phyloP scores from a whole-genome alignment of 1,139 yeast species.

The Protomyces lactucae-debilis region DNA sequence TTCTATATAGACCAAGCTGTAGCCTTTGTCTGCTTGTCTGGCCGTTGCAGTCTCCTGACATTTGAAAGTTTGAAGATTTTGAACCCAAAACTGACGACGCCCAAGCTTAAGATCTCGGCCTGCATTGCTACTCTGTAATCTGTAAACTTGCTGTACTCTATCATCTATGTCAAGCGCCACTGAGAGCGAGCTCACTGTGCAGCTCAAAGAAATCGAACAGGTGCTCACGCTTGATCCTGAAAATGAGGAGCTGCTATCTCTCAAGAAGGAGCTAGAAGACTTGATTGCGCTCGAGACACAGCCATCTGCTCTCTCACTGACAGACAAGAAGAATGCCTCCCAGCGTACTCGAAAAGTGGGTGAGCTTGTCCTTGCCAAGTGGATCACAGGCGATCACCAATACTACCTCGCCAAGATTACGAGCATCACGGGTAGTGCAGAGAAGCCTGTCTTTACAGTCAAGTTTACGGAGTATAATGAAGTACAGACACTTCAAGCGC shows the following conservation, averaged over 20 bases:
- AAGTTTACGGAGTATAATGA: slow-evolving; percentile 33
- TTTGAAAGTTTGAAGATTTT: too few relatives aligned
- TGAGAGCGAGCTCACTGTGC: slow-evolving; percentile 40
- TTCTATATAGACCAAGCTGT: too few relatives aligned
- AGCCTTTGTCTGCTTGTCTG: too few relatives aligned
- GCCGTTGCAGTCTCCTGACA: too few relatives aligned
- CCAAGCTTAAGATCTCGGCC: too few relatives aligned
- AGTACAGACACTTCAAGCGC: slow-evolving; percentile 36
- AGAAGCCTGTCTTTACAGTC: slow-evolving; percentile 37
- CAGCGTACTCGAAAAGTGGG: slow-evolving; percentile 33
- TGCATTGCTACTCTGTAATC: too few relatives aligned
- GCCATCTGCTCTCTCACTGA: neutral
- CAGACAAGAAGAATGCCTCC: neutral
- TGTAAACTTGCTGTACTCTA: neutral
- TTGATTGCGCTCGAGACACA: slow-evolving; percentile 33
- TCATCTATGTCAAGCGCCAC: slow-evolving; percentile 1
- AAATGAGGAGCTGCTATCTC: slow-evolving; percentile 37
- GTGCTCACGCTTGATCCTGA: slow-evolving; percentile 38
- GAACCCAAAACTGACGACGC: too few relatives aligned
- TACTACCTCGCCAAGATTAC: slow-evolving; percentile 37
- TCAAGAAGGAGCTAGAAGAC: slow-evolving; percentile 39
- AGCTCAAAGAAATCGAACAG: slow-evolving; percentile 39
- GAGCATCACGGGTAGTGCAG: slow-evolving; percentile 37
- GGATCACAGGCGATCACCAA: slow-evolving; percentile 37
- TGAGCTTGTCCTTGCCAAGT: slow-evolving; percentile 35